These are phyloP conservation scores for Cardamine resedifolia DNA, from an alignment of 345 rosid genomes.

Conservation along the genomic window DNA sequence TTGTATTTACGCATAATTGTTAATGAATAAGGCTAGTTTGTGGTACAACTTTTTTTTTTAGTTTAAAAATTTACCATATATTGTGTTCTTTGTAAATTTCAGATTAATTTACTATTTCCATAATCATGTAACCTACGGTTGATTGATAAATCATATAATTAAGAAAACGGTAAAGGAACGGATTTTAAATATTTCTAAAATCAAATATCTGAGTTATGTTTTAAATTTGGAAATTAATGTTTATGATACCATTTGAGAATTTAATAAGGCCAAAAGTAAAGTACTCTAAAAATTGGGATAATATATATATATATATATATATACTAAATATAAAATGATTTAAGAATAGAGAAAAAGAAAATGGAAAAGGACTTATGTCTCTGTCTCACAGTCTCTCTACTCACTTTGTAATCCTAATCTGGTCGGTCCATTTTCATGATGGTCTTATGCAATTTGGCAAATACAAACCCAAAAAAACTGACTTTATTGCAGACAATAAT, in stretches of 20 bases:
- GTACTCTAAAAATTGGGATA: not conserved
- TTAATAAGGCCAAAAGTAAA: not conserved
- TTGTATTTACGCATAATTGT: not conserved
- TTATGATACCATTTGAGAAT: not conserved
- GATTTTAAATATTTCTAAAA: not conserved
- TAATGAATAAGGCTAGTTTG: not conserved
- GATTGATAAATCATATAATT: no score
- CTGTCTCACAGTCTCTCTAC: slow-evolving; percentile 23
- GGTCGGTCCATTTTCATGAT: slow-evolving; percentile 37
- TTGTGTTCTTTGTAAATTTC: not conserved
- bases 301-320: not conserved
- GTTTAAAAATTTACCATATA: not conserved
- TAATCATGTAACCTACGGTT: no score
- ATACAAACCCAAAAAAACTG: slow-evolving; percentile 32
- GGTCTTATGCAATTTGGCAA: slow-evolving; percentile 30
- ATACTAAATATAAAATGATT: not conserved
- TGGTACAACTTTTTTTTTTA: not conserved
- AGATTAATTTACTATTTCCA: not conserved
- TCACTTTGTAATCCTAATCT: slow-evolving; percentile 8
- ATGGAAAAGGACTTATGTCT: slow-evolving; percentile 9
- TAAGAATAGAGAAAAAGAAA: not conserved
- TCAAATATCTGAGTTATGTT: not conserved
- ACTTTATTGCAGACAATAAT: slow-evolving; percentile 18
- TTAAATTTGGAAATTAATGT: not conserved
- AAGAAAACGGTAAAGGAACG: no score